These are phyloP conservation scores for Rhamnella rubrinervis DNA, from an alignment of 331 rosid species.

Conservation along the genomic window DNA sequence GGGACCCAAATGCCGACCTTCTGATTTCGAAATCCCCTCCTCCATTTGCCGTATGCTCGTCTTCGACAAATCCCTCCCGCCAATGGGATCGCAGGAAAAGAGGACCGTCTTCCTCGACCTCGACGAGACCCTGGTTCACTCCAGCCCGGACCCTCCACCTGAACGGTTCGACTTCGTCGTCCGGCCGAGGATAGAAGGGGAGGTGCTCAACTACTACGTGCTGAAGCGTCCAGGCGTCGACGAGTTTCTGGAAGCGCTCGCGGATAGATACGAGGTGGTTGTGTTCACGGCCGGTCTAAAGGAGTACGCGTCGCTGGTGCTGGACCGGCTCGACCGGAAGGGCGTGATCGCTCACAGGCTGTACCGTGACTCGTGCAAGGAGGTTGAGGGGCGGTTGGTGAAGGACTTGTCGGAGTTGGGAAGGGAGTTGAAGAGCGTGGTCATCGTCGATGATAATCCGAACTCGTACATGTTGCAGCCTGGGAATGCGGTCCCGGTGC, in stretches of 20 bases:
- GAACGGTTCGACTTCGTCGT: conserved; percentile 68
- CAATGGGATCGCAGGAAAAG: conserved; percentile 23
- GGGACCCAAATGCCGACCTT: background rate
- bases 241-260: conserved; percentile 52
- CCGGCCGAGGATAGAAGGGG: conserved; percentile 67
- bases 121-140: conserved; percentile 82
- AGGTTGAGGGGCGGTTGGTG: conserved; percentile 63
- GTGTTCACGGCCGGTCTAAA: conserved; percentile 79
- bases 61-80: conserved; percentile 41
- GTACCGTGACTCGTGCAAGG: conserved; percentile 71
- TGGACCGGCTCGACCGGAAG: conserved; percentile 64
- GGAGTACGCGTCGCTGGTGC: conserved; percentile 85
- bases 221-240: conserved; percentile 85
- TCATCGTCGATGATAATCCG: conserved; percentile 92
- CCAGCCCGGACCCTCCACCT: conserved; percentile 53
- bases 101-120: conserved; percentile 75
- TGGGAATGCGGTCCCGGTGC: conserved; percentile 62
- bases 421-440: conserved; percentile 60
- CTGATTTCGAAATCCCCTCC: background rate
- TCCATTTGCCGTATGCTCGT: conserved; percentile 33
- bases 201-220: conserved; percentile 62
- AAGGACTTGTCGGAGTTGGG: conserved; percentile 69
- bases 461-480: conserved; percentile 69
- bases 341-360: conserved; percentile 64
- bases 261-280: conserved; percentile 63